Conservation (phyloP, 176 grass and related monocot genomes). For the Eleusine coracana region DNA sequence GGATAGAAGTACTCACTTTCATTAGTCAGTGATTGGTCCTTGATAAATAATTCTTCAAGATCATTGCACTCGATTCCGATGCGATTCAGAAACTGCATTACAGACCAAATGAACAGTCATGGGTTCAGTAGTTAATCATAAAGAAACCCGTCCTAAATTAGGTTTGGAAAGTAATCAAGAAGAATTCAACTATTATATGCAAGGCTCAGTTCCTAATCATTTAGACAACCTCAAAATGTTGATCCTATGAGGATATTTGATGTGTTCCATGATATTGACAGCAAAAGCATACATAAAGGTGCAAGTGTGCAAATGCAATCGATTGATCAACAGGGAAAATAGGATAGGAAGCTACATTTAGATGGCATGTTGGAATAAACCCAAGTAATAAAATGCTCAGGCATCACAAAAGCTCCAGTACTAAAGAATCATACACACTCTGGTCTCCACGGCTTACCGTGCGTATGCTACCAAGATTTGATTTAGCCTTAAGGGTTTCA, state of each 20-base stretch:
- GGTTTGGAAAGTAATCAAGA: neutral
- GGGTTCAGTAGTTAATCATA: neutral
- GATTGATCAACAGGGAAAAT: neutral
- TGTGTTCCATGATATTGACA: slow-evolving; percentile 5
- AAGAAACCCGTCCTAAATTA: neutral
- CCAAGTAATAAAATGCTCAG: slow-evolving; percentile 9
- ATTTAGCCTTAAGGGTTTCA: slow-evolving; percentile 99
- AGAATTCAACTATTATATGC: slow-evolving; percentile 7
- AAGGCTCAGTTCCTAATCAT: neutral
- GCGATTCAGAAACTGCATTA: slow-evolving; percentile 74
- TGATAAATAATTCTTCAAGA: slow-evolving; percentile 89
- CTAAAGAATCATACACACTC: neutral
- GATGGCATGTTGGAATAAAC: slow-evolving; percentile 18
- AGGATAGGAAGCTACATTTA: slow-evolving; percentile 2
- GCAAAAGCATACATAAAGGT: neutral
- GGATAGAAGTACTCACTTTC: slow-evolving; percentile 81
- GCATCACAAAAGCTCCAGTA: slow-evolving; percentile 7
- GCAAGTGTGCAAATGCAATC: neutral
- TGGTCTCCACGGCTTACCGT: slow-evolving; percentile 51
- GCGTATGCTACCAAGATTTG: slow-evolving; percentile 80
- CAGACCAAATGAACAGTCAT: slow-evolving; percentile 4
- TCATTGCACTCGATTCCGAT: slow-evolving; percentile 87
- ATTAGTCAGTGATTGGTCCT: slow-evolving; percentile 87
- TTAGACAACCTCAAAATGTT: neutral
- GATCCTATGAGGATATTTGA: neutral